These are phyloP conservation scores for Citrus hindsii DNA, from an alignment of 345 rosid species.

Conservation along the genomic window DNA sequence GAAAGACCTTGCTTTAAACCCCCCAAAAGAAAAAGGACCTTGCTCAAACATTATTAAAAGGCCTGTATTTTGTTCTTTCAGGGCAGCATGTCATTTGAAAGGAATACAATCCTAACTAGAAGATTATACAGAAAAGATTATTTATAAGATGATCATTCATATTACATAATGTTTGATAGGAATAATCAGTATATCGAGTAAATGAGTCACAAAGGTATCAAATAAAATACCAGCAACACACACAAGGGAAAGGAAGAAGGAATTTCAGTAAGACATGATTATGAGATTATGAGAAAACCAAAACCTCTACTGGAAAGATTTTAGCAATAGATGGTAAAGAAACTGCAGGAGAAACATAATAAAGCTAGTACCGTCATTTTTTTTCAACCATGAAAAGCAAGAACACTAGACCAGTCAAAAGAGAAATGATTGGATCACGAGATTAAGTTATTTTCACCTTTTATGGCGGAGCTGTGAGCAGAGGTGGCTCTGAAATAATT, in stretches of 20 bases:
- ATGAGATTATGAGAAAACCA: not conserved
- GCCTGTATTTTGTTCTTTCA: not conserved
- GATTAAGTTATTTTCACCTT: constrained; percentile 47
- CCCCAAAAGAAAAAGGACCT: not conserved
- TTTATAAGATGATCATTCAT: not conserved
- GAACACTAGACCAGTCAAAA: not conserved
- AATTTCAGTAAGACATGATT: not conserved
- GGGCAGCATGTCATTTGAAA: not conserved
- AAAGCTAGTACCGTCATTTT: not conserved
- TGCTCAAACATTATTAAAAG: not conserved
- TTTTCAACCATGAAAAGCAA: not conserved
- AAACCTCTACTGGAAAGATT: not conserved
- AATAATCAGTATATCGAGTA: not conserved
- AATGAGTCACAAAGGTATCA: not conserved
- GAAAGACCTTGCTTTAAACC: not conserved
- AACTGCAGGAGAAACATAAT: not conserved
- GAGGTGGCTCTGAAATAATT: constrained; percentile 45
- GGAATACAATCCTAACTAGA: not conserved
- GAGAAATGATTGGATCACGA: not conserved
- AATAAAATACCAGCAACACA: not conserved
- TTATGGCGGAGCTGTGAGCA: constrained; percentile 84
- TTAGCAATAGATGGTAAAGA: not conserved
- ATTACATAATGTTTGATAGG: not conserved
- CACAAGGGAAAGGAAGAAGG: not conserved
- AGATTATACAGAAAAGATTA: not conserved